Percentiles rank a stretch among this genome's conserved stretches.
phyloP scores from a whole-genome alignment of 2,329 filamentous ascomycete genomes.

The Tolypocladium paradoxum region DNA sequence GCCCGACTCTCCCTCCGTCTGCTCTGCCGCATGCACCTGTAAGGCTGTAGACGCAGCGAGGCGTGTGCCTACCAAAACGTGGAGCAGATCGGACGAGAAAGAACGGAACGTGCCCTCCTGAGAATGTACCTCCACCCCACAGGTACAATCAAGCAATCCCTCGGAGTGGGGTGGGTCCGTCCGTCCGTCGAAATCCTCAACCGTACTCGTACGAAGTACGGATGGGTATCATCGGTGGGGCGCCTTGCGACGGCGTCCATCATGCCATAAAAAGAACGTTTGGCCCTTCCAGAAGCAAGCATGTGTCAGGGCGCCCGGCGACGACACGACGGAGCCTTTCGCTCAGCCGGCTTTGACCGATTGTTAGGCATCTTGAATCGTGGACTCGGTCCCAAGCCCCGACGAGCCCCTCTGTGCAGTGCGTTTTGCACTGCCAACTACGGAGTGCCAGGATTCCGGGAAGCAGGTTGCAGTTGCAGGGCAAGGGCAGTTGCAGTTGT shows the following conservation, averaged over 20 bases:
- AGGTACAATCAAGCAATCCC: conserved; percentile 15
- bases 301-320: conserved; percentile 10
- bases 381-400: background rate
- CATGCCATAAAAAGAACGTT: conserved; percentile 14
- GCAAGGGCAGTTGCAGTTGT: no score
- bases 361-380: conserved; percentile 3
- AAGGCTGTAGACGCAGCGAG: conserved; percentile 4
- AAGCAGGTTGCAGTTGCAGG: background rate
- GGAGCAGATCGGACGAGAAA: conserved; percentile 8
- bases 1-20: no score
- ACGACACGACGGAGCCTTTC: conserved; percentile 11
- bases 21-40: no score
- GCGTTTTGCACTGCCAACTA: background rate
- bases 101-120: background rate
- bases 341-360: conserved; percentile 17
- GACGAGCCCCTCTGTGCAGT: background rate
- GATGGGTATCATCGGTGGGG: background rate
- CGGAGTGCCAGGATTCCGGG: no score
- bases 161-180: background rate
- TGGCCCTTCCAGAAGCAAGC: conserved; percentile 21
- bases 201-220: no score
- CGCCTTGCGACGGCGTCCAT: conserved; percentile 3
- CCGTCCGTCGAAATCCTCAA: background rate
- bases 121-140: conserved; percentile 19
- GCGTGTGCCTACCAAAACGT: conserved; percentile 17